Evolutionary conservation across 2,329 filamentous ascomycete genomes (phyloP).

Genomic region (Thielaviopsis ethacetica): DNA sequence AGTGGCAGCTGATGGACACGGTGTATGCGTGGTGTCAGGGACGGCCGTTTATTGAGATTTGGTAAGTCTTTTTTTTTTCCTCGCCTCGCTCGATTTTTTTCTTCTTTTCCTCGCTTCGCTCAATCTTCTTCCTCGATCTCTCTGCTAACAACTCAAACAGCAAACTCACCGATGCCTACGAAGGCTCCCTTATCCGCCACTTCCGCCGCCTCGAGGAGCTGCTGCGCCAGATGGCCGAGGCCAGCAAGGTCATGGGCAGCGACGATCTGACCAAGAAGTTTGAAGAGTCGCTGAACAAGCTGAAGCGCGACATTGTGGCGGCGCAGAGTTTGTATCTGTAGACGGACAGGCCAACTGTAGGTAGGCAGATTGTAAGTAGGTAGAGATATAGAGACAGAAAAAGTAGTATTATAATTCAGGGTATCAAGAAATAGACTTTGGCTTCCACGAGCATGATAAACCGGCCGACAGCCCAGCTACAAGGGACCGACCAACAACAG

Average conservation of each 20-base stretch:
- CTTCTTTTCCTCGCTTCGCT: too few species aligned
- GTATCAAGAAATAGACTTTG: too few species aligned
- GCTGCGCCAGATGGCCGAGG: constrained; percentile 86
- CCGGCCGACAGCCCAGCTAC: too few species aligned
- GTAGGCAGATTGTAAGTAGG: not conserved
- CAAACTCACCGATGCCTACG: constrained; percentile 98
- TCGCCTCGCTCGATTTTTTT: too few species aligned
- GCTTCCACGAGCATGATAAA: too few species aligned
- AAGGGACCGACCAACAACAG: too few species aligned
- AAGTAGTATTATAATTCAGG: too few species aligned
- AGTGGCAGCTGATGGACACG: constrained; percentile 94
- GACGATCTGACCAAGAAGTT: constrained; percentile 89
- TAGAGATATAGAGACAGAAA: too few species aligned
- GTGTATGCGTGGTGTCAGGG: constrained; percentile 86
- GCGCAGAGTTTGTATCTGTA: constrained; percentile 87
- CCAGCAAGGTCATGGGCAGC: constrained; percentile 94
- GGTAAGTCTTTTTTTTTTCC: constrained; percentile 43
- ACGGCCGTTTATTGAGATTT: constrained; percentile 80
- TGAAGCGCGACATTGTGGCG: constrained; percentile 84
- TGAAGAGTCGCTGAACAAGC: constrained; percentile 67
- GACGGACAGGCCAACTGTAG: too few species aligned
- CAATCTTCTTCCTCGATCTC: too few species aligned
- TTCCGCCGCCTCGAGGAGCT: constrained; percentile 93
- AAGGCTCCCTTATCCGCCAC: constrained; percentile 87
- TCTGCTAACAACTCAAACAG: too few species aligned